phyloP scores from a whole-genome alignment of 1,139 yeast species.

The Magnusiomyces suaveolens region DNA sequence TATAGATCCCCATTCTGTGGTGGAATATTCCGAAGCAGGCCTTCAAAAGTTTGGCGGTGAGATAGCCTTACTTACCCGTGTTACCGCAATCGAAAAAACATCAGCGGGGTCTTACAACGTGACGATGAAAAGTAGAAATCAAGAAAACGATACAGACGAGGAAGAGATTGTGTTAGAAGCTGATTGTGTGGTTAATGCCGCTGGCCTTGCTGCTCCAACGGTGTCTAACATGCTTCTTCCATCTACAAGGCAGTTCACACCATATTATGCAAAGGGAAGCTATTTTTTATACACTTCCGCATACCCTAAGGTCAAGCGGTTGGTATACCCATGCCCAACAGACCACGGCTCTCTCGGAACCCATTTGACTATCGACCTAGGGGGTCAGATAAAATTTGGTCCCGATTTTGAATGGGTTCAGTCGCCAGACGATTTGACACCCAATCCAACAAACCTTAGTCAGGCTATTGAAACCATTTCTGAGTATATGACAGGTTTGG shows the following conservation, averaged over 20 bases:
- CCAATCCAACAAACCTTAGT: constrained; percentile 38
- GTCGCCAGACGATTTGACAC: constrained; percentile 31
- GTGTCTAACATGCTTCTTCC: constrained; percentile 66
- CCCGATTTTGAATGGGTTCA: constrained; percentile 84
- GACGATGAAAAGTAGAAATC: constrained; percentile 17
- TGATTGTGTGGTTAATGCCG: constrained; percentile 59
- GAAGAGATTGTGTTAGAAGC: constrained; percentile 42
- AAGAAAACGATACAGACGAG: constrained; percentile 16
- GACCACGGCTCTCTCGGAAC: constrained; percentile 74
- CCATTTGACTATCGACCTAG: constrained; percentile 74
- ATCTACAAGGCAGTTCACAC: constrained; percentile 43
- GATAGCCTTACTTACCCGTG: constrained; percentile 51
- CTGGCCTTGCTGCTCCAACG: constrained; percentile 65
- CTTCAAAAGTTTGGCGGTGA: constrained; percentile 55
- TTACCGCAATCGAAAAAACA: constrained; percentile 36
- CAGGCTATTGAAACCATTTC: constrained; percentile 51
- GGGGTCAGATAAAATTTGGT: constrained; percentile 73
- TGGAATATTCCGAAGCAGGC: constrained; percentile 47
- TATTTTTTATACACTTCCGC: constrained; percentile 52
- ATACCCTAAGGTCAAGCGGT: constrained; percentile 35
- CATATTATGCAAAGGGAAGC: constrained; percentile 75
- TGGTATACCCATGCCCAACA: constrained; percentile 72
- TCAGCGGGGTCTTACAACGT: constrained; percentile 9
- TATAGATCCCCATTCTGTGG: constrained; percentile 66
- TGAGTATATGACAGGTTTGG: constrained; percentile 53